Base-by-base conservation (phyloP, 1,284 basidiomycete species). In the Thelephora terrestris region DNA sequence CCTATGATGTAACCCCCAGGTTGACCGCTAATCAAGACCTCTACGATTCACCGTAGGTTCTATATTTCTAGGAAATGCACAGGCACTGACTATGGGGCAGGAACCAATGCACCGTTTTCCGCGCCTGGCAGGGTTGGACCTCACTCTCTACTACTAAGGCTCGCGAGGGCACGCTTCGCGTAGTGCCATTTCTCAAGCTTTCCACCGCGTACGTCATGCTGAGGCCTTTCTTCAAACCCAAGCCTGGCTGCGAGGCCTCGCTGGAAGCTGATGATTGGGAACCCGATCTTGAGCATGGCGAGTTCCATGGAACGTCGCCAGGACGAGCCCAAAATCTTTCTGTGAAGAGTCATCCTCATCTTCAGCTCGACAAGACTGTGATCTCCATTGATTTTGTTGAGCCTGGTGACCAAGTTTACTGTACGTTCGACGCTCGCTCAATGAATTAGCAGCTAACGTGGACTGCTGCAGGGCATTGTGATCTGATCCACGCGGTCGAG, bases 121-220 rank as follows among this genome's bases (percentile, higher is more conserved):
- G 86, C n/a, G 79, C 83, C 0, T 82, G 82, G 73, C 85, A 90
- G 60, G 84, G 84, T 3, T 81, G 85, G 87, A 79, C 78, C 0
- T 75, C 77, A 6, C 66, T 91, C 48, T 81, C 81, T 0, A 60
- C 58, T 25, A 85, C 84, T 0, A 76, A 75, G 0, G 74, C 80
- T 0, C 67, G 68, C 5, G 81, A 90, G 59, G 88, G 89, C 10
- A 84, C 82, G 0, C 63, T 85, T 3, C 67, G 69, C 1, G 75
- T 85, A 17, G 71, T 76, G 27, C 81, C 84, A 0, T 63, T 75
- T 57, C 61, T 85, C 21, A 64, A 66, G 12, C 71, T 79, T 43
- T 64, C 76, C 29, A 73, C 77, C 0, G 81, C 87, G 0, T 91
- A 91, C 58, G 68, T 79, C 43, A 72, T 90, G 10, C 70, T 91